Base-by-base conservation (phyloP, 345 rosid species). In the Eucalyptus lansdowneana region DNA sequence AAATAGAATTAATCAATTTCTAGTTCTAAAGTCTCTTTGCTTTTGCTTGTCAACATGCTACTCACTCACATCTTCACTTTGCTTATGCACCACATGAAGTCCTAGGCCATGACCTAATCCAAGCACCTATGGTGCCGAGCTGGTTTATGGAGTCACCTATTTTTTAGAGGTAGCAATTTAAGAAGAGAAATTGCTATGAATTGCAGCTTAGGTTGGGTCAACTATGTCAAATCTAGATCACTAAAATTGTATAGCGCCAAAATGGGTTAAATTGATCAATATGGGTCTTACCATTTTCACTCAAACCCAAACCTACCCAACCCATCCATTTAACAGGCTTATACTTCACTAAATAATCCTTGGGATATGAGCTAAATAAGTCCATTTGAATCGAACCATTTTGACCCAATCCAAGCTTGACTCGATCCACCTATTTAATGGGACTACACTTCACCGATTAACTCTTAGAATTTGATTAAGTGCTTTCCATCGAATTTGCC, bases 221-320 rank as follows among this genome's bases (percentile, higher is more conserved):
- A 11, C 1, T 53, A 53, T 19, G n/a, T 58, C 4, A 1, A 2
- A 58, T 25, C 13, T 5, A 27, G 65, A 27, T 58, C 0, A 0
- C 65, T 58, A 58, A 58, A 58, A 58, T 58, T 58, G 65, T 25
- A 11, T 58, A 11, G 65, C 2, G 0, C 65, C 29, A 58, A 58
- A 58, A 58, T 58, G 65, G n/a, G n/a, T 58, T 58, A 58, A 58
- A 58, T 58, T 58, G 65, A 58, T 58, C n/a, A 11, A 58, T 25
- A 58, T 11, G n/a, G n/a, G 4, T 58, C 14, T 24, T 24, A 58
- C n/a, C 65, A 58, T 58, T 58, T 58, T 58, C 14, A 0, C 2
- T 21, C 29, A 58, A 27, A 58, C 65, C 65, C 65, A 58, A 58
- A 25, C 14, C 65, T 0, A 0, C 65, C n/a, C 65, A 58, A 58